These are phyloP conservation scores for Cryptococcus hybrid DNA, from an alignment of 1,284 basidiomycete genomes.

Conservation along the genomic window DNA sequence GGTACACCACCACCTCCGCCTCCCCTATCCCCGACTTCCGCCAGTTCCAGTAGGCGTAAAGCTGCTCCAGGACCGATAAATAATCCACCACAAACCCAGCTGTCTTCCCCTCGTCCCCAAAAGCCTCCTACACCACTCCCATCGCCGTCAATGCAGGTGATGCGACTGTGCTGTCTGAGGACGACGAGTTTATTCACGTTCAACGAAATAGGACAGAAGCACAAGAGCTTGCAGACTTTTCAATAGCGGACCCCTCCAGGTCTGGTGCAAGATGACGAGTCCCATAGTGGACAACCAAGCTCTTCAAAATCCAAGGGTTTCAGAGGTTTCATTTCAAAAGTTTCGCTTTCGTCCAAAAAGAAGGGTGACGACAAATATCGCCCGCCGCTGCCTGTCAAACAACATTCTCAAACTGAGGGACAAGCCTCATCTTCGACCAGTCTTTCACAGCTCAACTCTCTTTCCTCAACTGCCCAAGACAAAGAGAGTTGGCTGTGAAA, in stretches of 20 bases:
- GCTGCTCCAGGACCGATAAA: not conserved
- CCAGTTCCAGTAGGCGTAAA: not conserved
- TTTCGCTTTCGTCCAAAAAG: slow-evolving; percentile 21
- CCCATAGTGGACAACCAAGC: slow-evolving; percentile 16
- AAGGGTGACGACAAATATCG: slow-evolving; percentile 5
- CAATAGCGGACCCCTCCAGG: slow-evolving; percentile 28
- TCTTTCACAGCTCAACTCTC: not conserved
- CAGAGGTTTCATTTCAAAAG: slow-evolving; percentile 30
- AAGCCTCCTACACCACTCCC: not conserved
- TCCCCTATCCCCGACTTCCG: slow-evolving; percentile 1
- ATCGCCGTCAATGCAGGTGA: not conserved
- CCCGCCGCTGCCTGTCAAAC: not conserved
- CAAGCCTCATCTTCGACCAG: not conserved
- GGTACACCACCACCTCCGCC: slow-evolving; percentile 27
- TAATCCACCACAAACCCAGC: not conserved
- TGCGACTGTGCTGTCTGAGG: not conserved
- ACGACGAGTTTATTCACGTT: not conserved
- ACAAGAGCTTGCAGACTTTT: slow-evolving; percentile 46
- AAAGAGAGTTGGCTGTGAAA: not conserved
- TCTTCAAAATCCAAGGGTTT: slow-evolving; percentile 19
- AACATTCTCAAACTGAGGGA: too few species aligned
- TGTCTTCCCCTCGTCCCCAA: not conserved
- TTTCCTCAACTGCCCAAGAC: too few species aligned
- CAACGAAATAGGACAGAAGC: slow-evolving; percentile 16
- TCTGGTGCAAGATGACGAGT: slow-evolving; percentile 1